Base-by-base conservation (phyloP, 352 stramenopile species). In the Phytophthora citricola region DNA sequence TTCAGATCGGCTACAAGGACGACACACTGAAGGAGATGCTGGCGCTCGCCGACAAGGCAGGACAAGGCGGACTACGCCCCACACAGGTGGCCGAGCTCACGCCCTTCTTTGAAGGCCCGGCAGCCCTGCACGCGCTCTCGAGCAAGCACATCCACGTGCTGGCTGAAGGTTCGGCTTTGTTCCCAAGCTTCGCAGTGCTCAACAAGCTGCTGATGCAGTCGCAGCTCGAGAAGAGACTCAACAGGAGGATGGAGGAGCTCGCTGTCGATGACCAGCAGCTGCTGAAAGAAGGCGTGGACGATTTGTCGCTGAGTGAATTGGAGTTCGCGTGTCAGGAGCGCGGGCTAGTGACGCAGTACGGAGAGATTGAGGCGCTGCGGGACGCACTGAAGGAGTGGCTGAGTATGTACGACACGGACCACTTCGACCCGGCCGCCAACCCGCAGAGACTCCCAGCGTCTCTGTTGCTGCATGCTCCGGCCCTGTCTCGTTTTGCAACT, bases 251-350 rank as follows among this genome's bases (percentile, higher is more conserved):
- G 48, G 71, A 85, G 14, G 77, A 91, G 65, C 68, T 95, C 20
- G 71, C 73, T 36, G 77, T 94, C 22, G 87, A 95, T 55, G 87
- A 95, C 63, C 70, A 78, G 10, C 83, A 90, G 67, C 65, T 95
- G 27, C 61, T 93, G 22, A 74, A 78, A 38, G 81, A 91, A 67
- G 83, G 81, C 26, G 76, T 95, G 29, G 82, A 91, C 17, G 56
- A 75, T n/a, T 58, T 95, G 36, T 87, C 83, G 39, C 76, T 92
- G n/a, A 82, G 75, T 45, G 87, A 95, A 56, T 75, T 95, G 17
- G 85, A 92, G 74, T 94, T 95, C 69, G 87, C 87, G n/a, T 94
- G 85, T 24, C 75, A 87, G 54, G 87, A 95, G 58, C 84, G 87
- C 8, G 87, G 87, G 7, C 84, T 95, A 31, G 71, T 87, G 9